Base-by-base conservation (phyloP, 176 grass and related monocot genomes). In the Alopecurus myosuroides region DNA sequence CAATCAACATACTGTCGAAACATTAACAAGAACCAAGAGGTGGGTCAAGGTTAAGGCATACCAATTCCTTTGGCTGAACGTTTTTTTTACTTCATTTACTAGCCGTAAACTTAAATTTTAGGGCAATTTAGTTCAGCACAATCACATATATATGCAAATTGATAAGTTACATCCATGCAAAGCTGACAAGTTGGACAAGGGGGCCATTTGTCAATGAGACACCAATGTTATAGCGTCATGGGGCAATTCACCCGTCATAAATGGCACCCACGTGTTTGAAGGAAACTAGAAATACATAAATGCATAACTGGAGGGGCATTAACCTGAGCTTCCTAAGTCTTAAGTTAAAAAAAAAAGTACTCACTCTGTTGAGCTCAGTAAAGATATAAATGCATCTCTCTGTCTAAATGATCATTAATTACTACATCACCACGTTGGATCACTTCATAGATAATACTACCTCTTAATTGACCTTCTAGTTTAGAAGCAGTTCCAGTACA, bases 1-100 rank as follows among this genome's bases (percentile, higher is more conserved):
- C 41, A 76, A 52, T 81, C 30, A 81, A 63, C 20, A 84, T 39
- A 74, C 45, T 52, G 46, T 74, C 0, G 3, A 81, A 81, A 82
- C 55, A 84, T 64, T 28, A 65, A 33, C 48, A 6, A 71, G 7
- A 74, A 44, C 52, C 33, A 52, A 86, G 42, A 36, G 9, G 34
- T 45, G 74, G 26, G 19, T 42, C 45, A 81, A 80, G 25, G 41
- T 81, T 66, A n/a, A 48, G 36, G 74, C 11, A 56, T 52, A 51
- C 17, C 5, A 3, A 0, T 61, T 86, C 23, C 40, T 80, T 48
- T 41, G n/a, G 55, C 33, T 60, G 53, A 85, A 26, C 1, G 29
- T 53, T 35, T 18, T 52, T n/a, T 73, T 64, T 63, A n/a, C 17
- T 74, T 29, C 30, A 73, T 74, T 80, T 35, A 39, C 53, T 64